Evolutionary conservation across 2,329 filamentous ascomycete genomes (phyloP), one percentile per base, ranked within the genome.

Genomic region (Xylariaceae sp.): DNA sequence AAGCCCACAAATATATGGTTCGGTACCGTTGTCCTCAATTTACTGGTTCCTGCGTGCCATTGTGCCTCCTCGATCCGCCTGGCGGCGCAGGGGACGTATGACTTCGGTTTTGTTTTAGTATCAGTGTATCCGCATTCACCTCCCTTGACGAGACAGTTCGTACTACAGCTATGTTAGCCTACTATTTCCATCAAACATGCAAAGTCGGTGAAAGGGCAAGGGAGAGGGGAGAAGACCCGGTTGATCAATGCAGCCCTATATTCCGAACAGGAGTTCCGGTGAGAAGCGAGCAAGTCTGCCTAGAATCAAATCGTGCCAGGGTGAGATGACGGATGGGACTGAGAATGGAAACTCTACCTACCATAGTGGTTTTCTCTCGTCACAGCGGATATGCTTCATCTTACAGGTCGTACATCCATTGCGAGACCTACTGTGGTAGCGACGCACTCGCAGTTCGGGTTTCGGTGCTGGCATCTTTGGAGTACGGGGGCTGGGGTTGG

Each of bases 291-390:
- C 6, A 8, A 51, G 23, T 10, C 10, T 6, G 49, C 55, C 55
- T 39, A 30, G 51, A 9, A 58, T 51, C 55, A 53, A 35, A 50
- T 44, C n/a, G 56, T 39, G 53, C 56, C 11, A 45, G 42, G 53
- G 53, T 23, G 53, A 57, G 45, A 23, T 17, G 49, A 23, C 52
- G 51, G 47, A 55, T 17, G 17, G n/a, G 30, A n/a, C 11, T 7
- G 15, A 7, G 15, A 7, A 15, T 15, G 15, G 13, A 4, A 47
- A 57, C 51, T 53, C 39, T 58, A 55, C 66, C 53, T 67, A 68
- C 66, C 66, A 68, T 59, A 68, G 61, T 53, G 66, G 66, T 61
- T 65, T 67, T 56, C 64, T 65, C 54, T 68, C 66, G 56, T 68
- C 66, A 60, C 66, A 68, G 51, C 66, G 64, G 54, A 68, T 61